Evolutionary conservation across 192 early-diverging fungal species (phyloP).

Genomic region (Umbelopsis vinacea): DNA sequence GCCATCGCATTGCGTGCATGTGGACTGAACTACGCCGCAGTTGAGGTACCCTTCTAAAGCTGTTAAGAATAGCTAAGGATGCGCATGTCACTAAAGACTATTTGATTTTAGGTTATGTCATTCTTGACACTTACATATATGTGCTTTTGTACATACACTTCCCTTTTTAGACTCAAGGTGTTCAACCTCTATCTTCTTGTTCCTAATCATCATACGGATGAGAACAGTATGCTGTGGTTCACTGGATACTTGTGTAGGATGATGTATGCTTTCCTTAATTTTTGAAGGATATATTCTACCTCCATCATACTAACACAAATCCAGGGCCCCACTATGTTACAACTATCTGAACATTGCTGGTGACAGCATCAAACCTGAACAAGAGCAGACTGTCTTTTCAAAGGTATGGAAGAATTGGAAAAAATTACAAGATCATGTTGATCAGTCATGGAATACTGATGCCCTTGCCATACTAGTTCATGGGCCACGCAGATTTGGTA

Average conservation of each 20-base stretch:
- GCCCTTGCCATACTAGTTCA: slow-evolving; percentile 49
- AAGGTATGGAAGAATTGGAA: slow-evolving; percentile 38
- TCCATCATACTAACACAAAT: slow-evolving; percentile 43
- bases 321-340: slow-evolving; percentile 82
- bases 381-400: slow-evolving; percentile 52
- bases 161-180: slow-evolving; percentile 87
- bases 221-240: slow-evolving; percentile 88
- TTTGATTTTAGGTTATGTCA: slow-evolving; percentile 59
- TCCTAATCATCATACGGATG: slow-evolving; percentile 93
- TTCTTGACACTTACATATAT: slow-evolving; percentile 87
- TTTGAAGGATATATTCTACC: slow-evolving; percentile 33
- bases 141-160: slow-evolving; percentile 90
- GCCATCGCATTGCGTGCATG: slow-evolving; percentile 59
- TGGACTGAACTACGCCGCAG: slow-evolving; percentile 62
- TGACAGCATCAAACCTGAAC: slow-evolving; percentile 28
- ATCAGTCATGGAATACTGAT: neutral
- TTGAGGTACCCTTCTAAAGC: slow-evolving; percentile 53
- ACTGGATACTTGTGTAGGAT: slow-evolving; percentile 89
- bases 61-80: neutral
- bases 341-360: slow-evolving; percentile 85
- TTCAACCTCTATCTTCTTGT: slow-evolving; percentile 90
- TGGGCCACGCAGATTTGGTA: slow-evolving; percentile 85
- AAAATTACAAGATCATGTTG: neutral
- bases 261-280: slow-evolving; percentile 48
- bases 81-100: neutral